These are phyloP conservation scores for Cladosporium sp. DNA, from an alignment of 2,329 filamentous ascomycete species.

Conservation along the genomic window DNA sequence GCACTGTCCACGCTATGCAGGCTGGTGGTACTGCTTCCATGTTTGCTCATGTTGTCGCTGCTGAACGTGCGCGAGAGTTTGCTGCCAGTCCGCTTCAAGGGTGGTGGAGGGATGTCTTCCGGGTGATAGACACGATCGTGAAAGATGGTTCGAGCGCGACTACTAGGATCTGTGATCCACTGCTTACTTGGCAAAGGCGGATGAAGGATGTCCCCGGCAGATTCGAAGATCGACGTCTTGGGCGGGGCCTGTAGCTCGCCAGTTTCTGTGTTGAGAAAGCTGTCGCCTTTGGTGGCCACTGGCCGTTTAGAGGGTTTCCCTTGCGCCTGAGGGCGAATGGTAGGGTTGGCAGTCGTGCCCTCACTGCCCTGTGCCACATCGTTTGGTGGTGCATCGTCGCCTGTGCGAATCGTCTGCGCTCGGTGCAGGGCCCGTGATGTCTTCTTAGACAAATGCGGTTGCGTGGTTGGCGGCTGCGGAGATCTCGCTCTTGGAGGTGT, in stretches of 20 bases:
- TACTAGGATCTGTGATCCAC: slow-evolving; percentile 79
- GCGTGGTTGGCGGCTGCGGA: slow-evolving; percentile 18
- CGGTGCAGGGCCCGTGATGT: slow-evolving; percentile 41
- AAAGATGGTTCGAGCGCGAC: slow-evolving; percentile 84
- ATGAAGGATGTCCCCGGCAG: slow-evolving; percentile 86
- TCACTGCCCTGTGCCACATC: slow-evolving; percentile 17
- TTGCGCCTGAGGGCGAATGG: slow-evolving; percentile 24
- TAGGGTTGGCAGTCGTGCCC: slow-evolving; percentile 28
- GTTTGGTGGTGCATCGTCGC: slow-evolving; percentile 29
- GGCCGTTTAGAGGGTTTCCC: slow-evolving; percentile 35
- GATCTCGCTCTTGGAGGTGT: slow-evolving; percentile 60
- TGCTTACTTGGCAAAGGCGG: slow-evolving; percentile 78
- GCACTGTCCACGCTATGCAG: slow-evolving; percentile 51
- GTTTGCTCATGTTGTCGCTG: slow-evolving; percentile 33
- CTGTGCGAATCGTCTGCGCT: slow-evolving; percentile 66
- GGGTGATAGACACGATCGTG: slow-evolving; percentile 96
- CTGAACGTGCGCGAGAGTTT: slow-evolving; percentile 35
- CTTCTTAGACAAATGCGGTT: slow-evolving; percentile 22
- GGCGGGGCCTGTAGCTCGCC: slow-evolving; percentile 60
- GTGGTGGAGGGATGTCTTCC: slow-evolving; percentile 82
- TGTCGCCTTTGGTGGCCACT: slow-evolving; percentile 46
- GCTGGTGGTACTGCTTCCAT: slow-evolving; percentile 29
- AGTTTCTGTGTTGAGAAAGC: slow-evolving; percentile 40
- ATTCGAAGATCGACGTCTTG: slow-evolving; percentile 89
- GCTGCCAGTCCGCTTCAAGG: slow-evolving; percentile 40